These are phyloP conservation scores for Cephalotrichum gorgonifer DNA, from an alignment of 2,329 filamentous ascomycete genomes.

Conservation along the genomic window DNA sequence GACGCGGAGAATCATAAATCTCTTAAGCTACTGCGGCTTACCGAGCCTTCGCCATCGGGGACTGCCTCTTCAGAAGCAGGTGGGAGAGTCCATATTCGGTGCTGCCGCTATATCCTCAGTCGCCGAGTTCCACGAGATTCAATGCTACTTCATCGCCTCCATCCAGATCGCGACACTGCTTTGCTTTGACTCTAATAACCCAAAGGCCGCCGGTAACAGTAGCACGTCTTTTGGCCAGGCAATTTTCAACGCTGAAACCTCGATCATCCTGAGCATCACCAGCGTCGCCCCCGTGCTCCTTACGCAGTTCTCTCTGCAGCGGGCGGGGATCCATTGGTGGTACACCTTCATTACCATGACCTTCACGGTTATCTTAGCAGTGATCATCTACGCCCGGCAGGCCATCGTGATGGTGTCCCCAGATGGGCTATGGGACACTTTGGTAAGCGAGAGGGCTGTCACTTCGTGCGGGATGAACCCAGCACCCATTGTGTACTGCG, in stretches of 20 bases:
- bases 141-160: slow-evolving; percentile 1
- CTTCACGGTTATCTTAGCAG: neutral
- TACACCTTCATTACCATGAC: neutral
- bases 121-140: slow-evolving; percentile 1
- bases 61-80: neutral
- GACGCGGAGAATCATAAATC: neutral
- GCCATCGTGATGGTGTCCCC: neutral
- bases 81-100: neutral
- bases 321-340: slow-evolving; percentile 2
- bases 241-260: neutral
- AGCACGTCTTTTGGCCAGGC: neutral
- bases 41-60: neutral
- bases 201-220: neutral
- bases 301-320: neutral
- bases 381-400: neutral
- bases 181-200: neutral
- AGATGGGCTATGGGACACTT: neutral
- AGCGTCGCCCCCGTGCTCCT: neutral
- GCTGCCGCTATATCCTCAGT: neutral
- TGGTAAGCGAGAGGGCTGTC: neutral
- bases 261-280: neutral
- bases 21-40: neutral
- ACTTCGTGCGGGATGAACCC: slow-evolving; percentile 1
- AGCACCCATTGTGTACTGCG: slow-evolving; percentile 1
- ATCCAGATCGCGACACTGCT: neutral